Conservation (phyloP, 2,329 filamentous ascomycete genomes). For the Penicillium capsulatum region DNA sequence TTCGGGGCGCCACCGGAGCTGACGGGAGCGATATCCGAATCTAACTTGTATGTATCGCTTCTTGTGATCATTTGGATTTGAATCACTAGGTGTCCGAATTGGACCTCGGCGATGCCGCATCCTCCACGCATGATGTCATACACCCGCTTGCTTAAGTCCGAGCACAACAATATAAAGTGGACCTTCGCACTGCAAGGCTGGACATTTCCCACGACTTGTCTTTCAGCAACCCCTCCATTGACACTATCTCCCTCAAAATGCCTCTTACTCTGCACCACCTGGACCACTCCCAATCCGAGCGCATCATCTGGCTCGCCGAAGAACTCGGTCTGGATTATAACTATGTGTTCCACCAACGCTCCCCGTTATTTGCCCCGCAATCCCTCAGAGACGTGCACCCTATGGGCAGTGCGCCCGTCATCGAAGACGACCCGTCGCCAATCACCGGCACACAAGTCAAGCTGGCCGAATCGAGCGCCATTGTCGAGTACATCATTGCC, state of each 20-base stretch:
- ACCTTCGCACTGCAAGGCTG: no score
- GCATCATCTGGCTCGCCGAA: constrained; percentile 24
- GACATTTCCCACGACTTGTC: background rate
- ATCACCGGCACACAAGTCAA: constrained; percentile 16
- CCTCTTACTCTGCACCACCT: constrained; percentile 22
- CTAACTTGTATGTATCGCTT: no score
- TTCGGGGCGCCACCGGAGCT: no score
- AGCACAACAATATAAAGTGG: no score
- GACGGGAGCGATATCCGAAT: no score
- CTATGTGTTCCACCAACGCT: constrained; percentile 20
- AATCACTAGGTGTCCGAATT: no score
- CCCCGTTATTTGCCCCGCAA: constrained; percentile 19
- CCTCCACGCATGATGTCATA: no score
- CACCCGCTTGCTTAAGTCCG: no score
- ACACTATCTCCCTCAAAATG: constrained; percentile 10
- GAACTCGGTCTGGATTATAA: constrained; percentile 20
- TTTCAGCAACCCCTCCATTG: background rate
- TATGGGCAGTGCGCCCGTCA: constrained; percentile 19
- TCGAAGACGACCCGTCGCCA: constrained; percentile 21
- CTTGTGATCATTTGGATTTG: no score
- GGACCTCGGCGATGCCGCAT: no score
- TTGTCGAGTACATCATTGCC: constrained; percentile 20
- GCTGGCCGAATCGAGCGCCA: constrained; percentile 20
- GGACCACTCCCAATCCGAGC: constrained; percentile 23
- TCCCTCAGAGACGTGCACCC: constrained; percentile 22